Evolutionary conservation across 2,329 filamentous ascomycete genomes (phyloP).

Genomic region (Ceratocystis destructans): DNA sequence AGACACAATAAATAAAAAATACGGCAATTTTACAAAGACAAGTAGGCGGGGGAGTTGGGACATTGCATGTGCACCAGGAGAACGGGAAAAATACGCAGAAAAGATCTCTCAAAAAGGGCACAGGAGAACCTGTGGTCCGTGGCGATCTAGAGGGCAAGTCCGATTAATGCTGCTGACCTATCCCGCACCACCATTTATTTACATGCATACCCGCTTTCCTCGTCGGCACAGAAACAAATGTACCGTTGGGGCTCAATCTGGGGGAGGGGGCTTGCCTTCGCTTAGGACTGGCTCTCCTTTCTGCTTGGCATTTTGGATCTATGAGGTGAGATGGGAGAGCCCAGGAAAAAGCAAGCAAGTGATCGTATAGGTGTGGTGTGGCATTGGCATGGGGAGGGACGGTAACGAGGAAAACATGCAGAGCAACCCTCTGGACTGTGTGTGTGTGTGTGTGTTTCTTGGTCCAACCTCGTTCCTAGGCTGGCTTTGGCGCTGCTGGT

Average conservation of each 20-base stretch:
- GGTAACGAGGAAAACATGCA: background rate
- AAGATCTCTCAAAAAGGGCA: background rate
- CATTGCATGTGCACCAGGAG: no score
- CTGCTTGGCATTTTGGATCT: no score
- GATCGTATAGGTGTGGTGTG: background rate
- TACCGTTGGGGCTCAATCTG: background rate
- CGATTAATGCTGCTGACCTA: background rate
- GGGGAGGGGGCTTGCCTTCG: background rate
- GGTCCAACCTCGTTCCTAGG: no score
- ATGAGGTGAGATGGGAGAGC: background rate
- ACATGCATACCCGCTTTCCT: no score
- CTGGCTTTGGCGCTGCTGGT: no score
- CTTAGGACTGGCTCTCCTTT: no score
- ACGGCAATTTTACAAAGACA: no score
- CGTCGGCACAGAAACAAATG: no score
- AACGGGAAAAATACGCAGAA: background rate
- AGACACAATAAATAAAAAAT: background rate
- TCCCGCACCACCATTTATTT: background rate
- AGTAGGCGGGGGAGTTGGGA: no score
- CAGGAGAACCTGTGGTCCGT: slow-evolving; percentile 5
- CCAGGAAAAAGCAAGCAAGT: background rate
- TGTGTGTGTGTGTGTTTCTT: background rate
- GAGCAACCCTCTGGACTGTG: background rate
- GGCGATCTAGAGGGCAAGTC: background rate
- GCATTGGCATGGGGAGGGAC: background rate